Conservation (phyloP, 768 basidiomycete genomes). For the Termitomyces titanicus region DNA sequence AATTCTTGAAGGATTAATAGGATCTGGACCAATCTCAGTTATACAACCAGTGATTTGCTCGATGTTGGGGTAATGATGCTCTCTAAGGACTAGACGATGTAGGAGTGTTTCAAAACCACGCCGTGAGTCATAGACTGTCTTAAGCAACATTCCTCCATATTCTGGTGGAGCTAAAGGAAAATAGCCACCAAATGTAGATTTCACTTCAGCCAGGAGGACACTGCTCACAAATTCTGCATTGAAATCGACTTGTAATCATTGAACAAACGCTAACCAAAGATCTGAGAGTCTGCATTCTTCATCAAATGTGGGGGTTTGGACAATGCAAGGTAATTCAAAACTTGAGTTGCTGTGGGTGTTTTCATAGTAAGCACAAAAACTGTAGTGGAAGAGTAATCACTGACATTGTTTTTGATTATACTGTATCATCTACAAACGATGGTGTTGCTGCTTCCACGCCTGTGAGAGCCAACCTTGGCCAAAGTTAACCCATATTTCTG, state of each 20-base stretch:
- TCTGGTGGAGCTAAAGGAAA: conserved; percentile 8
- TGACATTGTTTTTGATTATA: conserved; percentile 21
- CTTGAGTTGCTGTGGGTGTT: not conserved
- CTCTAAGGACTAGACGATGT: conserved; percentile 20
- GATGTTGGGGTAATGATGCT: conserved; percentile 17
- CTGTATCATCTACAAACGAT: conserved; percentile 21
- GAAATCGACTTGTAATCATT: not conserved
- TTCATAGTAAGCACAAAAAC: not conserved
- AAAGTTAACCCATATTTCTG: conserved; percentile 24
- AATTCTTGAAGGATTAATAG: conserved; percentile 8
- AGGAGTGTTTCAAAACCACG: conserved; percentile 26
- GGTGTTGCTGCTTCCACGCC: conserved; percentile 13
- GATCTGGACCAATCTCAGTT: conserved; percentile 19
- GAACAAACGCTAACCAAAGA: conserved; percentile 1
- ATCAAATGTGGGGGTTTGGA: not conserved
- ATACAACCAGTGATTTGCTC: conserved; percentile 23
- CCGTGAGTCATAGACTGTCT: conserved; percentile 18
- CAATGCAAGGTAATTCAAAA: conserved; percentile 5
- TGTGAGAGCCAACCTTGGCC: conserved; percentile 17
- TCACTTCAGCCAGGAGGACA: conserved; percentile 13
- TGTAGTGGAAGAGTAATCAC: not conserved
- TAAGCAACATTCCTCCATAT: conserved; percentile 9
- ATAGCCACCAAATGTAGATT: conserved; percentile 12
- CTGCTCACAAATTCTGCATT: not conserved
- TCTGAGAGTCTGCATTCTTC: not conserved